phyloP scores from a whole-genome alignment of 129 eudicot genomes.

The Centella asiatica region DNA sequence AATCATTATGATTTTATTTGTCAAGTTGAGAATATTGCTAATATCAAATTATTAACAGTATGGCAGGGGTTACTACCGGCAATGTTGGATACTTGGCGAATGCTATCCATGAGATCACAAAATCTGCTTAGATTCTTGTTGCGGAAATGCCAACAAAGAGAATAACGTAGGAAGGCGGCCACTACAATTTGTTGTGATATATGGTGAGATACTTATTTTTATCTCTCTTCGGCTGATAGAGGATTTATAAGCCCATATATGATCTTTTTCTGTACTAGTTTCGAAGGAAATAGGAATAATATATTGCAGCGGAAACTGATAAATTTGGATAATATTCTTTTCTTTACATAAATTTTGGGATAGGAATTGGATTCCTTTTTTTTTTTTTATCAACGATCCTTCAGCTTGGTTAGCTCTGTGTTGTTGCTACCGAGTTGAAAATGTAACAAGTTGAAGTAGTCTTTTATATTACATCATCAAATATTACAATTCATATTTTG shows the following conservation, averaged over 20 bases:
- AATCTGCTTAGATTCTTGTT: constrained; percentile 24
- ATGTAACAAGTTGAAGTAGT: background rate
- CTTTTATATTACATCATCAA: too few relatives aligned
- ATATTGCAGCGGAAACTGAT: background rate
- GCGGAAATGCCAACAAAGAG: background rate
- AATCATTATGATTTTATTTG: too few relatives aligned
- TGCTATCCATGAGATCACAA: constrained; percentile 88
- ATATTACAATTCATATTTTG: too few relatives aligned
- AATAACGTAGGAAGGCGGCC: constrained; percentile 11
- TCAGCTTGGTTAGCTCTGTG: background rate
- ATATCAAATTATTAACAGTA: constrained; percentile 30
- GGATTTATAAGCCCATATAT: background rate
- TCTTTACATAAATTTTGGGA: too few relatives aligned
- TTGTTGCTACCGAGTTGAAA: background rate
- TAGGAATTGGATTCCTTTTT: too few relatives aligned
- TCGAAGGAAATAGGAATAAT: background rate
- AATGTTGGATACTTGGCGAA: constrained; percentile 88
- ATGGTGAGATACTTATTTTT: constrained; percentile 1
- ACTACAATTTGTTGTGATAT: background rate
- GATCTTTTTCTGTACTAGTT: background rate
- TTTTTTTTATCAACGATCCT: background rate
- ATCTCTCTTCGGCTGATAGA: background rate
- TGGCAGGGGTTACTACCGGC: constrained; percentile 98
- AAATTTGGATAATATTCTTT: background rate
- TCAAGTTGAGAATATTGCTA: background rate